A percentile compares a stretch with the other conserved stretches of the same genome.
Evolutionary conservation across 176 grass and related monocot genomes (phyloP).

Genomic region (Eragrostis curvula): DNA sequence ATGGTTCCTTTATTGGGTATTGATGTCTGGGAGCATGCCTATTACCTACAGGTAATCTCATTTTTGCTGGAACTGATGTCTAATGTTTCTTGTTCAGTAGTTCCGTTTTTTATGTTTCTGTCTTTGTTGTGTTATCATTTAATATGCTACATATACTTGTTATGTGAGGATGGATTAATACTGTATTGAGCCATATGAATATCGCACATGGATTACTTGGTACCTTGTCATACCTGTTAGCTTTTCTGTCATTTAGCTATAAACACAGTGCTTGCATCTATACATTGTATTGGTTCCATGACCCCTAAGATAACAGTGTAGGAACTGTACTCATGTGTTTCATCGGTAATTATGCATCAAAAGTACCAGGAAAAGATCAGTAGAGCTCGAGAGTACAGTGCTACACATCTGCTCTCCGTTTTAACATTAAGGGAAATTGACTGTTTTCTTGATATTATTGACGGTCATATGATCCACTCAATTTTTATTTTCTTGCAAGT

Average conservation of each 20-base stretch:
- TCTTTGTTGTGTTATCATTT: background rate
- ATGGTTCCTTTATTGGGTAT: constrained; percentile 89
- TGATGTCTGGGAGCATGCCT: constrained; percentile 99
- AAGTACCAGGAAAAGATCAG: background rate
- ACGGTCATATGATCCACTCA: background rate
- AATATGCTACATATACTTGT: background rate
- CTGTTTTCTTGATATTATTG: background rate
- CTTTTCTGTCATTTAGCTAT: background rate
- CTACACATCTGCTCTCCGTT: background rate
- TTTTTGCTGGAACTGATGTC: background rate
- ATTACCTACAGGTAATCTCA: constrained; percentile 91
- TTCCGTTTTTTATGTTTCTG: background rate
- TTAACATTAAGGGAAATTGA: background rate
- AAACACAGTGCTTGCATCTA: background rate
- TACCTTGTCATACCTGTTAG: background rate
- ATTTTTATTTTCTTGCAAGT: background rate
- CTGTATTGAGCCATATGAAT: background rate
- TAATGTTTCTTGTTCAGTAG: constrained; percentile 8
- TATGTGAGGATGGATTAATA: background rate
- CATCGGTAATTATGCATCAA: background rate
- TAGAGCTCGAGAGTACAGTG: background rate
- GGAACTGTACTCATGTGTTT: background rate
- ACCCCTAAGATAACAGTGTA: background rate
- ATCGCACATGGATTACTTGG: background rate
- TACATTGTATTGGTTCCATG: background rate